Percentiles rank a stretch among this genome's conserved stretches.
Conservation (phyloP, 2,329 filamentous ascomycete genomes). For the Leptographium wingfieldii region DNA sequence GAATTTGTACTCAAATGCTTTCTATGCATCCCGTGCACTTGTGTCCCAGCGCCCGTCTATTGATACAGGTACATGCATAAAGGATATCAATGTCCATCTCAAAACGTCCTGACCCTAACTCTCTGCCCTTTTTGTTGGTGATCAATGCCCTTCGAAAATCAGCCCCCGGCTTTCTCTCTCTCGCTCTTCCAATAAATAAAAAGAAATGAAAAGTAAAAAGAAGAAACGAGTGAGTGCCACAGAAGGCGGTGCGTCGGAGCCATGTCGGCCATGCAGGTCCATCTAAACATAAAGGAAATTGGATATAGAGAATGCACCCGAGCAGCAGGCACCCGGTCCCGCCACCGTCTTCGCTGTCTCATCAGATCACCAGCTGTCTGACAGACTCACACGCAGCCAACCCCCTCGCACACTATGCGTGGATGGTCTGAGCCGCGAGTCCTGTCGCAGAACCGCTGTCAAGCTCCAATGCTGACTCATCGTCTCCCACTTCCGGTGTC, state of each 20-base stretch:
- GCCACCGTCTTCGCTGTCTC: neutral
- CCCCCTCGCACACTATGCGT: neutral
- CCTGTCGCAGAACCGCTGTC: neutral
- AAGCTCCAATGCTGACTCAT: neutral
- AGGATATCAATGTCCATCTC: neutral
- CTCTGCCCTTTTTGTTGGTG: neutral
- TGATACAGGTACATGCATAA: slow-evolving; percentile 2
- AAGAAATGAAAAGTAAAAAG: neutral
- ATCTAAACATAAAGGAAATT: neutral
- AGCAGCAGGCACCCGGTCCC: neutral
- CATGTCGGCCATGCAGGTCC: neutral
- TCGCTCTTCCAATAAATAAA: neutral
- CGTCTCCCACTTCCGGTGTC: neutral
- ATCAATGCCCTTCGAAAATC: neutral
- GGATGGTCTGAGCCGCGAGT: neutral
- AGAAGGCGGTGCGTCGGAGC: neutral
- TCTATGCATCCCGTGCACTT: slow-evolving; percentile 1
- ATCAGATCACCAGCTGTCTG: neutral
- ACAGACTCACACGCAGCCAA: neutral
- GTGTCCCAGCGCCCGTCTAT: neutral
- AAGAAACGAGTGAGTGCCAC: neutral
- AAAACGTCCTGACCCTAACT: neutral
- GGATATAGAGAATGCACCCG: neutral
- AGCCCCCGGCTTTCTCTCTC: neutral
- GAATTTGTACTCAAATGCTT: neutral